phyloP scores from a whole-genome alignment of 2,329 filamentous ascomycete species.

The Exophiala oligosperma region DNA sequence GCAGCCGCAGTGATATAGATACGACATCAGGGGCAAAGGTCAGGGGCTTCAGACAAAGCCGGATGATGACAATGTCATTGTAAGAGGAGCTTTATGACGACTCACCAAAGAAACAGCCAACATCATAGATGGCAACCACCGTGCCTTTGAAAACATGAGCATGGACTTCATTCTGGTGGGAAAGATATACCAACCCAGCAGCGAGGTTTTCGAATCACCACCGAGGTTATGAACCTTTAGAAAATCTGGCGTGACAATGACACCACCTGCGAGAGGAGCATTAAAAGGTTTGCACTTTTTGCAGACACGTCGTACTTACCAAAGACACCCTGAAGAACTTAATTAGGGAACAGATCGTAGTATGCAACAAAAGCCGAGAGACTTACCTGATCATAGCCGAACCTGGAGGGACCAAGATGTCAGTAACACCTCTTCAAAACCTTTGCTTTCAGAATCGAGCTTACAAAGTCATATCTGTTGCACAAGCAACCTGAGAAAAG shows the following conservation, averaged over 20 bases:
- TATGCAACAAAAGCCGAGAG: background rate
- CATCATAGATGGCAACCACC: conserved; percentile 59
- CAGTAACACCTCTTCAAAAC: background rate
- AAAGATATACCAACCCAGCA: conserved; percentile 11
- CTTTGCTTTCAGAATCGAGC: background rate
- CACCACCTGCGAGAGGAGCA: conserved; percentile 41
- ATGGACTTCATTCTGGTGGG: background rate
- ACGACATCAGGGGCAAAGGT: no score
- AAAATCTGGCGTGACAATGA: conserved; percentile 56
- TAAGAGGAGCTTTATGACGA: no score
- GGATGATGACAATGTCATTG: no score
- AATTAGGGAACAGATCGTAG: conserved; percentile 35
- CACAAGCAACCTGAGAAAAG: conserved; percentile 38
- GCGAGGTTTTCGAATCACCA: conserved; percentile 36
- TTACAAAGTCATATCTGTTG: conserved; percentile 51
- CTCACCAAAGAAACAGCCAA: conserved; percentile 59
- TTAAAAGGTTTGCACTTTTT: background rate
- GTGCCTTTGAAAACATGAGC: conserved; percentile 34
- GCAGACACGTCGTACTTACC: background rate
- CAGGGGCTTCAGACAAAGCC: no score
- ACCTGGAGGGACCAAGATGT: conserved; percentile 19
- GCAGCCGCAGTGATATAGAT: no score
- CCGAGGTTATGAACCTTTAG: conserved; percentile 49
- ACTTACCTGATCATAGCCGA: conserved; percentile 25
- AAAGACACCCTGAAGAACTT: conserved; percentile 51